A percentile compares a stretch with the other conserved stretches of the same genome.
phyloP scores from a whole-genome alignment of 306 rosid species.

The Canavalia gladiata region DNA sequence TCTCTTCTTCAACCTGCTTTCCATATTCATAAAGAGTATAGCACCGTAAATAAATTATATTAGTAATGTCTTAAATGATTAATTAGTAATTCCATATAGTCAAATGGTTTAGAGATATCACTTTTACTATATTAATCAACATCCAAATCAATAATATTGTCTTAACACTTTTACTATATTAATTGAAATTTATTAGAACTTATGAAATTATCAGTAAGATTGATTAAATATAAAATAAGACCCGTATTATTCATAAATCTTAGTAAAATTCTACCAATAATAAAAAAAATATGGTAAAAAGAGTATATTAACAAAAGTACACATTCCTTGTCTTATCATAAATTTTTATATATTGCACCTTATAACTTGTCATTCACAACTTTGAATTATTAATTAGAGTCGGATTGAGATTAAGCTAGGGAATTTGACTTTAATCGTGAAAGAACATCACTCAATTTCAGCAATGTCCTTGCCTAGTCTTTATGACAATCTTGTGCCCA shows the following conservation, averaged over 20 bases:
- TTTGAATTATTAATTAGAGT: not conserved
- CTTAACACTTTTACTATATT: not conserved
- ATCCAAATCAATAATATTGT: not conserved
- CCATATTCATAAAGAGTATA: too few species aligned
- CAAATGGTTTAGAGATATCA: too few species aligned
- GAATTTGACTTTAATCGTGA: not conserved
- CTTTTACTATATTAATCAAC: not conserved
- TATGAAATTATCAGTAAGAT: not conserved
- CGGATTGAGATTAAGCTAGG: not conserved
- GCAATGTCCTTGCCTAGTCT: not conserved
- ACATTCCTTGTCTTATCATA: not conserved
- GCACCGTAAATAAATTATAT: too few species aligned
- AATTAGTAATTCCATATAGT: too few species aligned
- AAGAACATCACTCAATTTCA: constrained; percentile 12
- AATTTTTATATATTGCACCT: not conserved
- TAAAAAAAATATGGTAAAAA: not conserved
- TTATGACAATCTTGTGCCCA: not conserved
- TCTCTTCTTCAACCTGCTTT: too few species aligned
- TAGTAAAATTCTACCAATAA: not conserved
- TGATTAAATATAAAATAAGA: not conserved
- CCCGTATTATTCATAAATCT: not conserved
- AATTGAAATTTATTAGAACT: not conserved
- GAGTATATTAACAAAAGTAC: not conserved
- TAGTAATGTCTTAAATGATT: too few species aligned
- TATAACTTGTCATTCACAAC: not conserved